Evolutionary conservation across 2,329 filamentous ascomycete genomes (phyloP).

Genomic region (Penicillium verrucosum): DNA sequence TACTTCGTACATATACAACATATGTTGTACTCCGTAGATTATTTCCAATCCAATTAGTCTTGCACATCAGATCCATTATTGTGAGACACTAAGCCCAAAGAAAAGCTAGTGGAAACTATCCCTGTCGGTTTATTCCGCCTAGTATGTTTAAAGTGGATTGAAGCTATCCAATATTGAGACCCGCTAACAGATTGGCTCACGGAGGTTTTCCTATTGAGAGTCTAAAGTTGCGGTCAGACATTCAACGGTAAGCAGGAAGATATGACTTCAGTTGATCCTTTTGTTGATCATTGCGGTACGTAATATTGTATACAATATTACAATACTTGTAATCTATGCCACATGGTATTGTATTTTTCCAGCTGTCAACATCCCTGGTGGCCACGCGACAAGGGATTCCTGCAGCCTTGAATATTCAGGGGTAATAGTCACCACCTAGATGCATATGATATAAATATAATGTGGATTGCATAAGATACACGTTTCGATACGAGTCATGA

Average conservation of each 20-base stretch:
- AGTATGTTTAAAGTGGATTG: constrained; percentile 6
- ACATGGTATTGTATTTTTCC: constrained; percentile 5
- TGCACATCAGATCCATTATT: constrained; percentile 4
- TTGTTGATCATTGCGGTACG: not conserved
- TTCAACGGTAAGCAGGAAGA: constrained; percentile 6
- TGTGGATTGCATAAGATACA: not conserved
- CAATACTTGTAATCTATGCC: constrained; percentile 1
- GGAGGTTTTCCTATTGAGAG: constrained; percentile 13
- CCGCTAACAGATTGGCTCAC: constrained; percentile 12
- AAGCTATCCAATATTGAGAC: constrained; percentile 15
- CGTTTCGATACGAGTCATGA: not conserved
- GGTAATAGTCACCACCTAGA: not conserved
- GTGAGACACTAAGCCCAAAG: constrained; percentile 2
- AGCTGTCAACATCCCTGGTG: constrained; percentile 25
- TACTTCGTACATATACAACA: not conserved
- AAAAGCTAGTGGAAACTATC: not conserved
- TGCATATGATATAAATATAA: not conserved
- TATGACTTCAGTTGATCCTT: constrained; percentile 3
- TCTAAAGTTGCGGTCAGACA: constrained; percentile 21
- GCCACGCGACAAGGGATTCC: constrained; percentile 26
- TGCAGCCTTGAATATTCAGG: constrained; percentile 16
- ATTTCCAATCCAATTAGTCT: not conserved
- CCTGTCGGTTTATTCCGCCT: constrained; percentile 15
- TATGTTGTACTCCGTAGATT: not conserved
- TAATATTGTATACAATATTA: not conserved